Percentiles rank a stretch among this genome's conserved stretches.
These are phyloP conservation scores for Alternaria hordeiaustralica DNA, from an alignment of 2,329 filamentous ascomycete species.

Conservation along the genomic window DNA sequence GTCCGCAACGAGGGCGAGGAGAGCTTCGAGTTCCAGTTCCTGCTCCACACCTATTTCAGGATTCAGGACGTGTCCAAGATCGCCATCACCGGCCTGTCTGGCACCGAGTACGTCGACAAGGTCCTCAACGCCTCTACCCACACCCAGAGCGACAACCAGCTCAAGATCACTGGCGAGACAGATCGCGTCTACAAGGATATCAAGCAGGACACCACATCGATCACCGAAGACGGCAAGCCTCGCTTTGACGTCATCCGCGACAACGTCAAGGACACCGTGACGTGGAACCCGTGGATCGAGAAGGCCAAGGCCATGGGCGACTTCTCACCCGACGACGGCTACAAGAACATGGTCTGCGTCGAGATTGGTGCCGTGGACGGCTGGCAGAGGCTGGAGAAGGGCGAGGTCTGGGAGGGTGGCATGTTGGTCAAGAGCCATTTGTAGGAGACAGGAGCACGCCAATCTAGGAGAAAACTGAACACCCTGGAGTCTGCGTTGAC, in stretches of 20 bases:
- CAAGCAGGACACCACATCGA: slow-evolving; percentile 67
- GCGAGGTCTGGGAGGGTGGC: slow-evolving; percentile 71
- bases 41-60: slow-evolving; percentile 89
- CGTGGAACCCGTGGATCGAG: slow-evolving; percentile 96
- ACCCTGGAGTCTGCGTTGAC: neutral
- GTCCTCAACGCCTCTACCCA: slow-evolving; percentile 68
- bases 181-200: slow-evolving; percentile 84
- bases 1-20: slow-evolving; percentile 85
- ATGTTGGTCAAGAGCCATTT: slow-evolving; percentile 60
- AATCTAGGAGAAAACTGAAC: neutral
- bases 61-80: slow-evolving; percentile 82
- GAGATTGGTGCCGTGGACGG: slow-evolving; percentile 84
- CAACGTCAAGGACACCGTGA: slow-evolving; percentile 84
- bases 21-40: slow-evolving; percentile 87
- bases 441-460: neutral
- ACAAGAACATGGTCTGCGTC: slow-evolving; percentile 91
- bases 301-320: slow-evolving; percentile 84
- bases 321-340: slow-evolving; percentile 88
- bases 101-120: slow-evolving; percentile 83
- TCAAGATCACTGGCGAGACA: slow-evolving; percentile 78
- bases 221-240: slow-evolving; percentile 68
- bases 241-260: slow-evolving; percentile 80
- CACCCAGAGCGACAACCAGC: slow-evolving; percentile 67
- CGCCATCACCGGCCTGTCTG: slow-evolving; percentile 76
- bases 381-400: slow-evolving; percentile 85